phyloP scores from a whole-genome alignment of 2,329 filamentous ascomycete genomes.

The Plectosphaerella cucumerina region DNA sequence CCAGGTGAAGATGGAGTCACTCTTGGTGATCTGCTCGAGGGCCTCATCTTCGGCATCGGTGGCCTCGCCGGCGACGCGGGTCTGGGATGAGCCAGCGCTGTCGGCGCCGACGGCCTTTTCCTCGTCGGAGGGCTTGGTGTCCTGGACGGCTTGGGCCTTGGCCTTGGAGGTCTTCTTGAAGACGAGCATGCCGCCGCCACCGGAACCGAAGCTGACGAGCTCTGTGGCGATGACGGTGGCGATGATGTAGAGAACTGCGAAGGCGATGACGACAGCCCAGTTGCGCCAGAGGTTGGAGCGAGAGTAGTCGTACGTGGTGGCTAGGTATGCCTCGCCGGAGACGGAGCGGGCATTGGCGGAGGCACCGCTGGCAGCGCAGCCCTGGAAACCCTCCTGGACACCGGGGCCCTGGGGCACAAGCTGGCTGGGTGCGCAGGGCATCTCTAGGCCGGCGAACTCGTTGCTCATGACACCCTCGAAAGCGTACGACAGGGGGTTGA shows the following conservation, averaged over 20 bases:
- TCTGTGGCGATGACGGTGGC: slow-evolving; percentile 71
- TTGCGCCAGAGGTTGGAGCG: slow-evolving; percentile 65
- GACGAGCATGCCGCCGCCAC: slow-evolving; percentile 63
- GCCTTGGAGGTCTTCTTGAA: slow-evolving; percentile 62
- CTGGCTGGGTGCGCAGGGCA: slow-evolving; percentile 40
- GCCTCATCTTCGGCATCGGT: slow-evolving; percentile 25
- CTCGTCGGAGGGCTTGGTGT: neutral
- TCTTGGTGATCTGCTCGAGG: slow-evolving; percentile 45
- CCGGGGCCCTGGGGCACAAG: slow-evolving; percentile 40
- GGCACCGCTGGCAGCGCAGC: slow-evolving; percentile 52
- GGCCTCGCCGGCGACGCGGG: slow-evolving; percentile 8
- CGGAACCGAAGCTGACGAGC: slow-evolving; percentile 56
- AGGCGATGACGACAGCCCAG: slow-evolving; percentile 73
- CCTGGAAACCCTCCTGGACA: slow-evolving; percentile 35
- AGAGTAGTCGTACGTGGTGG: slow-evolving; percentile 47
- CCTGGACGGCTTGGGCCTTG: neutral
- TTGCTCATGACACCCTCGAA: slow-evolving; percentile 57
- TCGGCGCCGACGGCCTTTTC: neutral
- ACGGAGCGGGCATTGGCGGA: slow-evolving; percentile 41
- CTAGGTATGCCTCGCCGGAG: slow-evolving; percentile 51
- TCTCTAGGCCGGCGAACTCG: slow-evolving; percentile 47
- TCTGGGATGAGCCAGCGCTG: neutral
- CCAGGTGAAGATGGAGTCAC: slow-evolving; percentile 68
- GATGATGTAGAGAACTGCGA: slow-evolving; percentile 67
- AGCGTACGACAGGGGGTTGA: slow-evolving; percentile 61